These are phyloP conservation scores for Phellinidium pouzarii DNA, from an alignment of 1,284 basidiomycete species.

Conservation along the genomic window DNA sequence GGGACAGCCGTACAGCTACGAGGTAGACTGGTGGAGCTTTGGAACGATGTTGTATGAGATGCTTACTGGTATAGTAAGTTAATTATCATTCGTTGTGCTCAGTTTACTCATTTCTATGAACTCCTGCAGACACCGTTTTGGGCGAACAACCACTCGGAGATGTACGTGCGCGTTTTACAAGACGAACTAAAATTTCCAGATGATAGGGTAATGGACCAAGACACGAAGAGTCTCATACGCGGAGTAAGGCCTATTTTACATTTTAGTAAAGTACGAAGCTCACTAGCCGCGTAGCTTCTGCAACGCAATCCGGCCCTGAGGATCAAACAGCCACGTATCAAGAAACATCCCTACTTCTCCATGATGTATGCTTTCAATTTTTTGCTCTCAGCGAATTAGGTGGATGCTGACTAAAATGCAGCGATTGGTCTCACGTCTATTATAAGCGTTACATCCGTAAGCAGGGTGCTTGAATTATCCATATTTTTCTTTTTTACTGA, in stretches of 20 bases:
- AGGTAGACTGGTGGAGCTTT: conserved; percentile 97
- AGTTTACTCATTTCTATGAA: conserved; percentile 22
- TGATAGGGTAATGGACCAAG: conserved; percentile 84
- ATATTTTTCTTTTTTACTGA: background rate
- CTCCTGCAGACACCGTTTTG: conserved; percentile 84
- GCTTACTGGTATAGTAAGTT: conserved; percentile 79
- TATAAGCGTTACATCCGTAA: conserved; percentile 90
- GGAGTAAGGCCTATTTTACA: conserved; percentile 53
- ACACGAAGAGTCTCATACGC: conserved; percentile 91
- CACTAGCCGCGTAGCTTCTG: conserved; percentile 51
- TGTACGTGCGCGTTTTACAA: conserved; percentile 88
- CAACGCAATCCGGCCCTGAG: conserved; percentile 88
- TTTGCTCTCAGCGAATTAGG: background rate
- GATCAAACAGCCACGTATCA: conserved; percentile 89
- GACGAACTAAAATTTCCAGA: conserved; percentile 87
- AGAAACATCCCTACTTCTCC: conserved; percentile 91
- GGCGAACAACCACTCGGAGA: conserved; percentile 89
- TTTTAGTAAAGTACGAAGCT: conserved; percentile 19
- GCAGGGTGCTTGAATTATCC: conserved; percentile 27
- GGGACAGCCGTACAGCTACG: conserved; percentile 85
- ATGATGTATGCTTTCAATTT: conserved; percentile 70
- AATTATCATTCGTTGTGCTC: conserved; percentile 17
- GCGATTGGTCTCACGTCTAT: conserved; percentile 90
- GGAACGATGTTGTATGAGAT: conserved; percentile 97
- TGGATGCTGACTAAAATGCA: conserved; percentile 27